phyloP scores from a whole-genome alignment of 1,139 yeast species.

The Geotrichum carabidarum region DNA sequence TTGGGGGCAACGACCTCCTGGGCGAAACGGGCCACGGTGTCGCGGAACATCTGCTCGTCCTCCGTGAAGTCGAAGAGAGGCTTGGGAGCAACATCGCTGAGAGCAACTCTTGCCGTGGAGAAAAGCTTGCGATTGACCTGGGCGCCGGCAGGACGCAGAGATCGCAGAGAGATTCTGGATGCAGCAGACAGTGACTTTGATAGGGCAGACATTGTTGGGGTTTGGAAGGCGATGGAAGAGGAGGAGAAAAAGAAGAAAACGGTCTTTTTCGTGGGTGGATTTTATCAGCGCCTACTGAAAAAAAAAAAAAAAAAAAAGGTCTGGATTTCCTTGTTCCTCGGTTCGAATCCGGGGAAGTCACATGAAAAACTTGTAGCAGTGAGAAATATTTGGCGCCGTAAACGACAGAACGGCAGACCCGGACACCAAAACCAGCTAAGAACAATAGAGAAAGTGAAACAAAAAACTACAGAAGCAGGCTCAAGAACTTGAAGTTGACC shows the following conservation, averaged over 20 bases:
- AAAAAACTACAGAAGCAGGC: too few species aligned
- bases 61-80: constrained; percentile 33
- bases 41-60: constrained; percentile 42
- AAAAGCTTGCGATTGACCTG: background rate
- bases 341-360: background rate
- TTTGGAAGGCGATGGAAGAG: background rate
- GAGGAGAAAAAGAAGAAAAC: background rate
- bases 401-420: background rate
- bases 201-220: background rate
- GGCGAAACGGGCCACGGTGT: constrained; percentile 40
- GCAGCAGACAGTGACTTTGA: background rate
- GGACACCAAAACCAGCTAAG: background rate
- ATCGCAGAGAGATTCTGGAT: background rate
- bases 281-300: too few species aligned
- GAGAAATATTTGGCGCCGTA: too few species aligned
- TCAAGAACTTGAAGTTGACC: too few species aligned
- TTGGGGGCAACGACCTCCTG: constrained; percentile 41
- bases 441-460: too few species aligned
- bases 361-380: too few species aligned
- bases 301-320: too few species aligned
- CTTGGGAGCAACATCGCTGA: constrained; percentile 3
- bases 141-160: background rate
- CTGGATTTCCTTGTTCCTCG: background rate
- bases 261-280: background rate
- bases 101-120: background rate